Percentiles rank a stretch among this genome's conserved stretches.
These are phyloP conservation scores for Solanum corneliomulleri DNA, from an alignment of 257 asterid species.

Conservation along the genomic window DNA sequence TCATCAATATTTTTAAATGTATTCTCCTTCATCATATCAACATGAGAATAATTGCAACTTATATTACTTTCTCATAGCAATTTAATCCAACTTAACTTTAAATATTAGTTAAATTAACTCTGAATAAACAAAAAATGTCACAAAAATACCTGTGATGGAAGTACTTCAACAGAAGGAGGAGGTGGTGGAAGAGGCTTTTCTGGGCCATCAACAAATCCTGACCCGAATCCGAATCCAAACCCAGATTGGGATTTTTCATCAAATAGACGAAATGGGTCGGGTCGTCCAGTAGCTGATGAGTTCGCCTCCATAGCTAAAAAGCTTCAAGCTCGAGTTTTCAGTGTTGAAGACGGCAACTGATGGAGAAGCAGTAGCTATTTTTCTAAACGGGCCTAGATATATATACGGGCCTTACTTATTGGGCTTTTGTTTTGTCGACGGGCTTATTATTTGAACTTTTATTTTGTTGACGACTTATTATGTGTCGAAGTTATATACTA, in stretches of 20 bases:
- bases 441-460: not conserved
- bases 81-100: not conserved
- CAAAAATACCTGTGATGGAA: slow-evolving; percentile 45
- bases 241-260: slow-evolving; percentile 42
- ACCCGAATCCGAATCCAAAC: slow-evolving; percentile 38
- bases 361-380: not conserved
- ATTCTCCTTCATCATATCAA: too few relatives aligned
- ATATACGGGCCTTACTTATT: not conserved
- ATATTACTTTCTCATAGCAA: not conserved
- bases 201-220: slow-evolving; percentile 40
- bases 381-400: slow-evolving; percentile 17
- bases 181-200: slow-evolving; percentile 48
- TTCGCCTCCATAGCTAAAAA: not conserved
- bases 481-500: too few relatives aligned
- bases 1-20: not conserved
- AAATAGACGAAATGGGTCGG: slow-evolving; percentile 33
- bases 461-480: too few relatives aligned
- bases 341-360: not conserved
- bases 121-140: not conserved
- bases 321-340: not conserved
- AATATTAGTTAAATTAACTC: not conserved
- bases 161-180: slow-evolving; percentile 74
- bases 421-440: not conserved
- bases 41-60: not conserved
- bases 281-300: not conserved